A percentile compares a stretch with the other conserved stretches of the same genome.
Evolutionary conservation across 2,329 filamentous ascomycete genomes (phyloP).

Genomic region (Colletotrichum sp.): DNA sequence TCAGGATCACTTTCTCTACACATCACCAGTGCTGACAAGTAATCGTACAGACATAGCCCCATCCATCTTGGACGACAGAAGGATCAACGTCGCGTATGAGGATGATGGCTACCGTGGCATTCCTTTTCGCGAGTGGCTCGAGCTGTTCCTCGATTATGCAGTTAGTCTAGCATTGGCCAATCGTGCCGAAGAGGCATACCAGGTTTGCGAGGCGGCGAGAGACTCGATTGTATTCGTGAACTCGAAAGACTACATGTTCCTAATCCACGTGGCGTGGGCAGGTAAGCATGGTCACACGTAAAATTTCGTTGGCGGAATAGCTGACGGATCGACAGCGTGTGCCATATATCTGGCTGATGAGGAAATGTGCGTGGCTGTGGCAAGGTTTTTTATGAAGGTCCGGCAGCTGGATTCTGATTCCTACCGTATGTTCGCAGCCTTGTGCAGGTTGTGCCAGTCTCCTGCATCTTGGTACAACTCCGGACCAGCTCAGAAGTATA

Average conservation of each 20-base stretch:
- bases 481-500: constrained; percentile 85
- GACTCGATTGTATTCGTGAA: constrained; percentile 85
- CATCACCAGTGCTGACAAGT: not conserved
- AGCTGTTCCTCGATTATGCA: constrained; percentile 88
- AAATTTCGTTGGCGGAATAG: not conserved
- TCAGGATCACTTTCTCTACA: not conserved
- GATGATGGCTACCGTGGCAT: constrained; percentile 72
- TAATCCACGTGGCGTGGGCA: constrained; percentile 80
- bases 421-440: constrained; percentile 80
- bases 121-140: constrained; percentile 83
- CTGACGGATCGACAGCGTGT: constrained; percentile 62
- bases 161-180: constrained; percentile 74
- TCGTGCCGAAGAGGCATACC: constrained; percentile 75
- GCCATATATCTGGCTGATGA: constrained; percentile 83
- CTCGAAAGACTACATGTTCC: constrained; percentile 67
- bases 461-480: constrained; percentile 78
- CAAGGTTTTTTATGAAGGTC: constrained; percentile 84
- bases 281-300: constrained; percentile 42
- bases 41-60: constrained; percentile 34
- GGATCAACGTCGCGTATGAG: constrained; percentile 35
- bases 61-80: constrained; percentile 11
- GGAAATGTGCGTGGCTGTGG: constrained; percentile 73
- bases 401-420: constrained; percentile 81
- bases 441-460: constrained; percentile 79
- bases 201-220: constrained; percentile 77